phyloP scores from a whole-genome alignment of 1,139 yeast genomes.

The Saccharomyces hybrid region DNA sequence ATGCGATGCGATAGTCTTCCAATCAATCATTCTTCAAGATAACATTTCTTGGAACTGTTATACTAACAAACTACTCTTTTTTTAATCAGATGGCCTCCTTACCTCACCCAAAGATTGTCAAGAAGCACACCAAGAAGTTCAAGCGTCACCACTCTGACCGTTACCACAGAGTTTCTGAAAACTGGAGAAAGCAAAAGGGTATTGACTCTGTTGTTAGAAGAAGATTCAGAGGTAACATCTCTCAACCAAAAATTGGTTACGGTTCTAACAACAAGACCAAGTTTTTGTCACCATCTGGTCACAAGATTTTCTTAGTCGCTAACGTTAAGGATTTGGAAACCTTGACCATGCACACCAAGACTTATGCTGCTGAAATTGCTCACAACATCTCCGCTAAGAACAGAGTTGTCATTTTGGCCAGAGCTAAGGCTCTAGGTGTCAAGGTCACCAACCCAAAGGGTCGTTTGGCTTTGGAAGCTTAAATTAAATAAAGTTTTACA shows the following conservation, averaged over 20 bases:
- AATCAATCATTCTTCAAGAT: background rate
- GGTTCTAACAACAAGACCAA: slow-evolving; percentile 99
- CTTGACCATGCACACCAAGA: slow-evolving; percentile 92
- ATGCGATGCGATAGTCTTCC: background rate
- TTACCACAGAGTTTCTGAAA: slow-evolving; percentile 95
- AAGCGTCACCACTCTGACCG: slow-evolving; percentile 99
- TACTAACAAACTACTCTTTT: slow-evolving; percentile 2
- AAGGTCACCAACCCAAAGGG: slow-evolving; percentile 99
- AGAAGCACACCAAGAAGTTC: slow-evolving; percentile 98
- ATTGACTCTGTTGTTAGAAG: slow-evolving; percentile 99
- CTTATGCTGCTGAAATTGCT: slow-evolving; percentile 99
- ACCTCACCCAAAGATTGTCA: slow-evolving; percentile 99
- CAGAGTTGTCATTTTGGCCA: slow-evolving; percentile 93
- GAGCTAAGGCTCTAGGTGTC: slow-evolving; percentile 97
- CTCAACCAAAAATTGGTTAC: slow-evolving; percentile 99
- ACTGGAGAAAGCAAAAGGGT: slow-evolving; percentile 99
- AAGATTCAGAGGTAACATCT: slow-evolving; percentile 99
- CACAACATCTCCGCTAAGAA: slow-evolving; percentile 97
- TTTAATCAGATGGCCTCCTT: slow-evolving; percentile 73
- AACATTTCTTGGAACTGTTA: background rate
- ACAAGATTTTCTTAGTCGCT: slow-evolving; percentile 91
- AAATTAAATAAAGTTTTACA: slow-evolving; percentile 30
- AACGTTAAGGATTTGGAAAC: slow-evolving; percentile 93
- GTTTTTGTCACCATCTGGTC: slow-evolving; percentile 95
- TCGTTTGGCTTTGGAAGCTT: slow-evolving; percentile 97